These are phyloP conservation scores for Tolypocladium paradoxum DNA, from an alignment of 2,329 filamentous ascomycete genomes.

Conservation along the genomic window DNA sequence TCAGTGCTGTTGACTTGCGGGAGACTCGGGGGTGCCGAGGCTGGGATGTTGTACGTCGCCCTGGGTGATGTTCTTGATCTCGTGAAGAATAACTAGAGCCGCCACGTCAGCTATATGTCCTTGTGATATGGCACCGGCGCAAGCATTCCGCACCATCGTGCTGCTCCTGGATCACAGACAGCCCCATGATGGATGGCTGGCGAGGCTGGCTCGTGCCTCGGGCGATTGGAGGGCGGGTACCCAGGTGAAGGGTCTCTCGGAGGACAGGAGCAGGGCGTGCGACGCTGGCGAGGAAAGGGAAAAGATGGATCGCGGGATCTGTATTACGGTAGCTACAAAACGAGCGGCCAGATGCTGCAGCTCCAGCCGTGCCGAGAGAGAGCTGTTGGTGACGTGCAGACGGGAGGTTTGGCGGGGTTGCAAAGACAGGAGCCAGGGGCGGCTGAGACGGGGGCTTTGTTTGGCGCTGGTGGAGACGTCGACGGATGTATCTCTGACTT, in stretches of 20 bases:
- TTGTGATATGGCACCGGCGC: not conserved
- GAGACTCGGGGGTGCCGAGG: not conserved
- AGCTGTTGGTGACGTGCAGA: not conserved
- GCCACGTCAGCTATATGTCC: not conserved
- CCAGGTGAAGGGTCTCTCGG: not conserved
- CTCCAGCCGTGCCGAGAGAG: not conserved
- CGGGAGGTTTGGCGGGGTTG: constrained; percentile 2
- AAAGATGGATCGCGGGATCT: not conserved
- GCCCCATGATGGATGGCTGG: constrained; percentile 53
- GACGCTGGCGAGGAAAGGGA: not conserved
- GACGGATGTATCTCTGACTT: too few species aligned
- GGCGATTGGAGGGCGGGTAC: constrained; percentile 7
- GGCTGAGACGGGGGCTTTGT: constrained; percentile 1
- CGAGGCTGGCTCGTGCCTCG: constrained; percentile 12
- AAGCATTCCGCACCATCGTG: constrained; percentile 30
- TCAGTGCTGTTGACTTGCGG: not conserved
- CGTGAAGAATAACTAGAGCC: constrained; percentile 23
- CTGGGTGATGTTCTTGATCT: constrained; percentile 65
- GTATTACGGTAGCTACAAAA: not conserved
- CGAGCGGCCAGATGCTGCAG: not conserved
- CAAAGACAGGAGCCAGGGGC: not conserved
- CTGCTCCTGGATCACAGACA: constrained; percentile 79
- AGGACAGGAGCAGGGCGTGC: not conserved
- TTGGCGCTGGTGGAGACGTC: not conserved
- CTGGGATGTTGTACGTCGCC: constrained; percentile 54